Percentiles rank a stretch among this genome's conserved stretches.
Evolutionary conservation across 305 asterid species (phyloP).

Genomic region (Ilex paraguariensis): DNA sequence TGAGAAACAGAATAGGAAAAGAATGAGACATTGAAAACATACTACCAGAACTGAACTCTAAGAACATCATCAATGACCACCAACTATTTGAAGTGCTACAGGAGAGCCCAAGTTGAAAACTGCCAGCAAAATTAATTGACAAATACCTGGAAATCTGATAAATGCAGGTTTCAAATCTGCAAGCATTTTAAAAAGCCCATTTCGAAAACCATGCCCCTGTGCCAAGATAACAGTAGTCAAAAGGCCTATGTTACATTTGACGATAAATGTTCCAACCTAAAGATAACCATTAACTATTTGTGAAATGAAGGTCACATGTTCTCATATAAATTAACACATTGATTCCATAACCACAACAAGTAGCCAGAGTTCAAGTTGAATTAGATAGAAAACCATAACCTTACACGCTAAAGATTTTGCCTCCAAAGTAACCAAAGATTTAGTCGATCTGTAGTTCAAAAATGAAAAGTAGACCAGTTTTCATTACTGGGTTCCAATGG

Average conservation of each 20-base stretch:
- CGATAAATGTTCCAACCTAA: too few relatives aligned
- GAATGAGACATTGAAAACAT: not conserved
- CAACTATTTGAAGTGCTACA: not conserved
- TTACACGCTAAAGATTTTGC: too few relatives aligned
- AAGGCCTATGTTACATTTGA: not conserved
- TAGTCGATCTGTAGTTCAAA: too few relatives aligned
- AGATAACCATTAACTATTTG: not conserved
- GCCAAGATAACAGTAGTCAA: slow-evolving; percentile 17
- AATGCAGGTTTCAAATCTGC: slow-evolving; percentile 76
- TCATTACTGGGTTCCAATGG: too few relatives aligned
- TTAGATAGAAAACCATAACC: too few relatives aligned
- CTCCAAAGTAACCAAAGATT: too few relatives aligned
- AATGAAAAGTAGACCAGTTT: too few relatives aligned
- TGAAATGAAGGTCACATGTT: not conserved
- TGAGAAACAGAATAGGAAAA: not conserved
- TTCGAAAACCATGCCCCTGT: slow-evolving; percentile 97
- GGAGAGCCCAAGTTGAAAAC: not conserved
- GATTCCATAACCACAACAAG: not conserved
- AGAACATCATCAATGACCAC: too few relatives aligned
- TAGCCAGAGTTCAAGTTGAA: too few relatives aligned
- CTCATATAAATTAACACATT: not conserved
- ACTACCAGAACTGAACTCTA: too few relatives aligned
- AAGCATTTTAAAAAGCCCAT: slow-evolving; percentile 79
- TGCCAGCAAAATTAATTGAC: not conserved
- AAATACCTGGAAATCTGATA: slow-evolving; percentile 88